Evolutionary conservation across 805 yeast species (phyloP), one percentile per base, ranked within the genome.

Genomic region (Metschnikowia anglica): DNA sequence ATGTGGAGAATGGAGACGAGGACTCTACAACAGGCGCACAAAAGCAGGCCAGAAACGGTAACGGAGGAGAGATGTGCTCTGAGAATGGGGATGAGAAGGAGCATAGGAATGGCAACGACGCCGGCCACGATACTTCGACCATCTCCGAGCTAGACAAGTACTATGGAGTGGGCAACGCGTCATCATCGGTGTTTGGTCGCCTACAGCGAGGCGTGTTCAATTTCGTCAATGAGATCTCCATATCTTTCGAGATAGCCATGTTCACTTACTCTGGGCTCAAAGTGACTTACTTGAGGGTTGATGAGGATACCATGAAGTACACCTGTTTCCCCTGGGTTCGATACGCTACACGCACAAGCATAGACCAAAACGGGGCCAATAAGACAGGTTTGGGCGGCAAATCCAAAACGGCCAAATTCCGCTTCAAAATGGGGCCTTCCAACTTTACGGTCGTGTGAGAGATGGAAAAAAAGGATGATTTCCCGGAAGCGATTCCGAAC

Each of bases 251-350:
- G 33, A 60, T 70, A 16, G 73, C 74, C 8, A 74, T 80, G 61
- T 62, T 75, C 43, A 72, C 88, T 0, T 76, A 81, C 47, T 79
- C 87, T 32, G 88, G 88, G 0, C 61, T 85, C 27, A 80, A 79
- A 51, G 73, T 85, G 17, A 84, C 78, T 27, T 85, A 80, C 52
- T 59, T 85, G 38, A 79, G 81, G 48, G 83, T 85, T 12, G 77
- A 76, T 18, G 95, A 85, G 53, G 76, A 74, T 5, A 73, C 71
- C 39, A 59, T 84, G 55, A 68, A 75, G 39, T 81, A 81, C 51
- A 79, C 85, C 5, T 76, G 86, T 31, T 85, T 85, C 56, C 90
- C 93, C 0, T 85, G 95, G 95, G 83, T 85, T 1, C 70, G 84
- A 41, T 83, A 85, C 54, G 63, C 73, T 44, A 74, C 47, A 10